These are phyloP conservation scores for Daldinia caldariorum DNA, from an alignment of 495 filamentous ascomycete genomes.

Conservation along the genomic window DNA sequence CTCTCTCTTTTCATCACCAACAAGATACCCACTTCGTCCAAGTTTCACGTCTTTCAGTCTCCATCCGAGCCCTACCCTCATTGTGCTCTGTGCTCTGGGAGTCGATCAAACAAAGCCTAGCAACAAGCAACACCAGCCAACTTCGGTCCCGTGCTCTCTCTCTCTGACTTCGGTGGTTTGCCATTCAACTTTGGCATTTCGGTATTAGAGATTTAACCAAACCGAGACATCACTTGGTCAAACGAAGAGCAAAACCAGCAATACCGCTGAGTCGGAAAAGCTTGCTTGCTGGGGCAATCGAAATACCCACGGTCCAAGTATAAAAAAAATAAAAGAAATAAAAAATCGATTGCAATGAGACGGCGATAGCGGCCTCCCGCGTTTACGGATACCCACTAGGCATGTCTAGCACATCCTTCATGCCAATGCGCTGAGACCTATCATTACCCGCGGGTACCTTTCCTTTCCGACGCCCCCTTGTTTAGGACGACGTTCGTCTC, in stretches of 20 bases:
- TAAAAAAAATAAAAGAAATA: constrained; percentile 10
- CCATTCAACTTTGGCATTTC: constrained; percentile 15
- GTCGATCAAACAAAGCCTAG: constrained; percentile 42
- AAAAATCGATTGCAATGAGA: constrained; percentile 29
- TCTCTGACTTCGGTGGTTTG: neutral
- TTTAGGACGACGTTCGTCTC: constrained; percentile 29
- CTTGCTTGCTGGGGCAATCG: constrained; percentile 18
- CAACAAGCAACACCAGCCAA: constrained; percentile 31
- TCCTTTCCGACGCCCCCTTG: constrained; percentile 28
- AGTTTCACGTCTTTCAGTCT: constrained; percentile 33
- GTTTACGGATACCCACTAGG: constrained; percentile 28
- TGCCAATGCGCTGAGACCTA: constrained; percentile 33
- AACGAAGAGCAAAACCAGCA: constrained; percentile 3
- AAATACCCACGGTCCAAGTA: constrained; percentile 19
- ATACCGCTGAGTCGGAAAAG: constrained; percentile 19
- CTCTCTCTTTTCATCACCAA: constrained; percentile 9
- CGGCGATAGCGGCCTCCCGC: constrained; percentile 34
- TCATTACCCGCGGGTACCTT: constrained; percentile 25
- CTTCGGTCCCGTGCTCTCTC: constrained; percentile 22
- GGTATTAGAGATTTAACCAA: constrained; percentile 22
- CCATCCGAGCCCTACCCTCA: constrained; percentile 21
- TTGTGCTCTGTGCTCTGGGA: constrained; percentile 34
- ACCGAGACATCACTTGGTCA: constrained; percentile 30
- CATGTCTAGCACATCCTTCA: constrained; percentile 38
- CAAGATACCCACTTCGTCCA: constrained; percentile 25